Evolutionary conservation across 805 yeast species (phyloP).

Genomic region (Lipomyces chichibuensis): DNA sequence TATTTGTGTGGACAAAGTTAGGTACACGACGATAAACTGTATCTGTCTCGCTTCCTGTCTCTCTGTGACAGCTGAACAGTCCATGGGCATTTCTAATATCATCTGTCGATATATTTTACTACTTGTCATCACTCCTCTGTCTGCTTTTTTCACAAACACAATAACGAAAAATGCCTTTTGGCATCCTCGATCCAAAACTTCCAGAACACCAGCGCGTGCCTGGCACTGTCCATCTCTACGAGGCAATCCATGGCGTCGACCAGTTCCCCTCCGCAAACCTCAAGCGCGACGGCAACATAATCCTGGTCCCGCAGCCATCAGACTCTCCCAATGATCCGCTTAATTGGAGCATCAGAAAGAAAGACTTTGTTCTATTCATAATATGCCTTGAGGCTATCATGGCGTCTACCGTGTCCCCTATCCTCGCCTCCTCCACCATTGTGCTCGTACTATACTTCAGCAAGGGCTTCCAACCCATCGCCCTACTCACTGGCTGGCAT

Average conservation of each 20-base stretch:
- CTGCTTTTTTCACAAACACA: background rate
- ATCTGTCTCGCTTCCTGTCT: too few relatives aligned
- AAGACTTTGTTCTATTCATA: constrained; percentile 24
- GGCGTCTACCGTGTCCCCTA: constrained; percentile 28
- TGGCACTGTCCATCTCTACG: constrained; percentile 31
- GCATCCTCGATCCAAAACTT: constrained; percentile 30
- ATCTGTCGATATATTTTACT: too few relatives aligned
- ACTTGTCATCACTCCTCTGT: background rate
- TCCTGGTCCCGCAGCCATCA: constrained; percentile 67
- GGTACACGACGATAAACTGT: too few relatives aligned
- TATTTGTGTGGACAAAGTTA: too few relatives aligned
- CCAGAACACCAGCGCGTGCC: constrained; percentile 19
- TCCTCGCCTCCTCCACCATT: constrained; percentile 32
- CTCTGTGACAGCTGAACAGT: too few relatives aligned
- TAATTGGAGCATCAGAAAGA: constrained; percentile 54
- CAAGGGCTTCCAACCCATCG: constrained; percentile 22
- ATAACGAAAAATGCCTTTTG: constrained; percentile 22
- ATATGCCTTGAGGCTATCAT: constrained; percentile 33
- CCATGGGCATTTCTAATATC: too few relatives aligned
- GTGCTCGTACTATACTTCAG: constrained; percentile 27
- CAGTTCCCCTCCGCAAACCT: constrained; percentile 36
- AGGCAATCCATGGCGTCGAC: constrained; percentile 4
- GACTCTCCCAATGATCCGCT: constrained; percentile 72
- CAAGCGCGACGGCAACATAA: constrained; percentile 51
- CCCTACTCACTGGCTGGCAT: constrained; percentile 35